A percentile compares a stretch with the other conserved stretches of the same genome.
Evolutionary conservation across 768 basidiomycete species (phyloP).

Genomic region (Russula foetens): DNA sequence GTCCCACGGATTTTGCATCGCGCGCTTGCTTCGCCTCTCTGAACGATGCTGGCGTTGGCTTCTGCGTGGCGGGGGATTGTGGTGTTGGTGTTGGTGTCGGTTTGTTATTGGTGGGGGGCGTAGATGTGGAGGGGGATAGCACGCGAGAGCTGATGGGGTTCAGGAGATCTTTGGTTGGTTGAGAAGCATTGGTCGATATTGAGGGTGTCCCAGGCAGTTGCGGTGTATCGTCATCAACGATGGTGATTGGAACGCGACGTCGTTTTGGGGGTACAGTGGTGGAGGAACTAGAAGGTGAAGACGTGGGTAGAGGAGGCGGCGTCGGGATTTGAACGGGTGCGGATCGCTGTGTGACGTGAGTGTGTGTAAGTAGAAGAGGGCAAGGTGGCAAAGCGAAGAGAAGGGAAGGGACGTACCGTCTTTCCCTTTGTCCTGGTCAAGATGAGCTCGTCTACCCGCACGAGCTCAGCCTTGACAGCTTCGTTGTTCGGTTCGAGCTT

Average conservation of each 20-base stretch:
- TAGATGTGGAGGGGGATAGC: not conserved
- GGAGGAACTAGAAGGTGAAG: not conserved
- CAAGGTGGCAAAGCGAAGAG: not conserved
- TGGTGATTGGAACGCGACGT: conserved; percentile 56
- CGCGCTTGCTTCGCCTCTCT: conserved; percentile 51
- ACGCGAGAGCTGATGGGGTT: conserved; percentile 18
- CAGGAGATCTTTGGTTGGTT: conserved; percentile 6
- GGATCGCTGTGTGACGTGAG: conserved; percentile 22
- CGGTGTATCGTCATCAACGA: conserved; percentile 34
- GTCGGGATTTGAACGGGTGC: conserved; percentile 21
- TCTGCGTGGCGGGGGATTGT: conserved; percentile 11
- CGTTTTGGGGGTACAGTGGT: conserved; percentile 27
- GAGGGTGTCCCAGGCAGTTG: not conserved
- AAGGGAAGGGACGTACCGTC: not conserved
- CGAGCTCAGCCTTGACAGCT: conserved; percentile 55
- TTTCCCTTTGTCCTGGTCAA: conserved; percentile 29
- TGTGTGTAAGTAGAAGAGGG: not conserved
- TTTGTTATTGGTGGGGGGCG: conserved; percentile 3
- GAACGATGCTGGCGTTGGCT: conserved; percentile 35
- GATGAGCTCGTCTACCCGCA: conserved; percentile 37
- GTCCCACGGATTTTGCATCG: conserved; percentile 31
- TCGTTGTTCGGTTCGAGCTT: conserved; percentile 57
- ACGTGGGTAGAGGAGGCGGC: not conserved
- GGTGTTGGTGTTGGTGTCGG: conserved; percentile 1
- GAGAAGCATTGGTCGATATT: not conserved